Conservation (phyloP, 1,139 yeast genomes). For the Debaryomycetaceae sp. region DNA sequence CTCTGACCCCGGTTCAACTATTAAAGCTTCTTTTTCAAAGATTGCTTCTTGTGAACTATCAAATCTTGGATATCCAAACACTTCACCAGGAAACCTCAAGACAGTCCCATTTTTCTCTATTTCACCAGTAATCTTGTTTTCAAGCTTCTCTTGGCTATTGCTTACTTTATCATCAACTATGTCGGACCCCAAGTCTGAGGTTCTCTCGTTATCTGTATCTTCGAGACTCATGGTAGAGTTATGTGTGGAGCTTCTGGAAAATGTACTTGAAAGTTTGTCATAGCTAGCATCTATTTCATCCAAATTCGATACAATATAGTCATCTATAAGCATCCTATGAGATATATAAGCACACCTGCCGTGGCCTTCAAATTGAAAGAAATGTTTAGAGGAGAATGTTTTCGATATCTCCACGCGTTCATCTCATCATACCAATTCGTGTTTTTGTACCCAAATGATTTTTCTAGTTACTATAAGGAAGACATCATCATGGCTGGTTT, state of each 20-base stretch:
- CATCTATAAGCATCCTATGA: not conserved
- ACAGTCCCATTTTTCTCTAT: too few relatives aligned
- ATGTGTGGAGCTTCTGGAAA: not conserved
- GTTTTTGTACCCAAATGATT: not conserved
- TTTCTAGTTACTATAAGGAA: not conserved
- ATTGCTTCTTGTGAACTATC: not conserved
- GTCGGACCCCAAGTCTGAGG: not conserved
- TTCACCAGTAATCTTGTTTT: too few relatives aligned
- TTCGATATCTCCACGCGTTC: not conserved
- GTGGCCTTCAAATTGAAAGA: not conserved
- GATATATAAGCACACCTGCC: not conserved
- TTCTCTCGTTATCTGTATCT: not conserved
- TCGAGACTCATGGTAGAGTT: not conserved
- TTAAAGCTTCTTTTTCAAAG: not conserved
- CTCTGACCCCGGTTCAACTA: too few relatives aligned
- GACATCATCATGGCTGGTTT: conserved; percentile 14
- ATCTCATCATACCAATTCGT: not conserved
- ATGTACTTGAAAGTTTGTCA: not conserved
- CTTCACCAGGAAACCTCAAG: too few relatives aligned
- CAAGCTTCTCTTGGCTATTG: too few relatives aligned
- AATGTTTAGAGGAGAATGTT: not conserved
- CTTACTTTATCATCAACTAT: not conserved
- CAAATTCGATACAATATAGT: not conserved
- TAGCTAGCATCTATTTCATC: not conserved
- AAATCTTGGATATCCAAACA: not conserved